These are phyloP conservation scores for Aureobasidium sp. DNA, from an alignment of 2,329 filamentous ascomycete genomes.

Conservation along the genomic window DNA sequence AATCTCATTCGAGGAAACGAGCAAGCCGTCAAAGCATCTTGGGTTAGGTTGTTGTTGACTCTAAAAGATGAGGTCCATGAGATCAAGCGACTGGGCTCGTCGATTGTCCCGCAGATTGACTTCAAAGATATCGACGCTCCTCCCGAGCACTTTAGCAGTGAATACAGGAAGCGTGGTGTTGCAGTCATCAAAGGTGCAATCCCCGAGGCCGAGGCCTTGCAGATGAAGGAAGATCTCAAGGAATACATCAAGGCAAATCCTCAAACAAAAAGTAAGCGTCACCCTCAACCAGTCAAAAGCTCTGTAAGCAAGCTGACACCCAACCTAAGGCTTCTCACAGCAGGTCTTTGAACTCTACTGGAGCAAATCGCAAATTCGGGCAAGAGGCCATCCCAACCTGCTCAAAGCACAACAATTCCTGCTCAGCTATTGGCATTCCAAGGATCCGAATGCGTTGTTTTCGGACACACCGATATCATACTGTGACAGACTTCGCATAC, in stretches of 20 bases:
- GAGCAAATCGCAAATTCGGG: slow-evolving; percentile 41
- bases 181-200: slow-evolving; percentile 43
- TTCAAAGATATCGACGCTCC: slow-evolving; percentile 41
- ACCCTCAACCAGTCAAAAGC: neutral
- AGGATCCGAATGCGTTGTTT: slow-evolving; percentile 36
- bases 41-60: slow-evolving; percentile 38
- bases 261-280: slow-evolving; percentile 32
- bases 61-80: slow-evolving; percentile 40
- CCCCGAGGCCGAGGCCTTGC: slow-evolving; percentile 36
- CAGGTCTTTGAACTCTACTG: slow-evolving; percentile 48
- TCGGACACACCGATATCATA: slow-evolving; percentile 44
- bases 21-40: slow-evolving; percentile 38
- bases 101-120: slow-evolving; percentile 41
- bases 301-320: slow-evolving; percentile 1
- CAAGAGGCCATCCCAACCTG: slow-evolving; percentile 41
- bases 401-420: slow-evolving; percentile 42
- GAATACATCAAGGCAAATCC: slow-evolving; percentile 42
- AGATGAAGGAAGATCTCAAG: slow-evolving; percentile 38
- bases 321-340: neutral
- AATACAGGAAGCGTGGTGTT: slow-evolving; percentile 52
- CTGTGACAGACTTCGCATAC: slow-evolving; percentile 44
- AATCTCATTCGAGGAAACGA: slow-evolving; percentile 43
- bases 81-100: slow-evolving; percentile 37
- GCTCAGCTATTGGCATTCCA: slow-evolving; percentile 44
- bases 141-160: slow-evolving; percentile 49